Conservation (phyloP, 371 early-diverging fungal species). For the Thermomucor indicae-seudaticae region DNA sequence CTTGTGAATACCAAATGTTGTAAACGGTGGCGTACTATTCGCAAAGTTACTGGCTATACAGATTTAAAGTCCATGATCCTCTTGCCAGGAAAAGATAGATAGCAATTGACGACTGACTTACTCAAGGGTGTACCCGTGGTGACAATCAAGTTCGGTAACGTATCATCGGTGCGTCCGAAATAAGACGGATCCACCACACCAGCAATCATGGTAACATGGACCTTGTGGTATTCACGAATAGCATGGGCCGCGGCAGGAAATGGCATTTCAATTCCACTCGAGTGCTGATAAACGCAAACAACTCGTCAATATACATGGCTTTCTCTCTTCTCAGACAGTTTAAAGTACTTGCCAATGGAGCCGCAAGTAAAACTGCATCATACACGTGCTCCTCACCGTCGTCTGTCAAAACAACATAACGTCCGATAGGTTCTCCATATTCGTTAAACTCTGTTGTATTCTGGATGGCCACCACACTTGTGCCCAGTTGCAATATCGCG, state of each 20-base stretch:
- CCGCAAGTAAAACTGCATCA: slow-evolving; percentile 55
- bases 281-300: slow-evolving; percentile 1
- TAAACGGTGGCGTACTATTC: slow-evolving; percentile 36
- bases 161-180: slow-evolving; percentile 36
- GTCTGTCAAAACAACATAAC: slow-evolving; percentile 35
- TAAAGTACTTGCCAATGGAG: slow-evolving; percentile 42
- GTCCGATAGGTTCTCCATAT: slow-evolving; percentile 7
- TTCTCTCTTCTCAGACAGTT: not conserved
- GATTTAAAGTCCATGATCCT: no score
- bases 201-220: slow-evolving; percentile 64
- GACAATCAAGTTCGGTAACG: slow-evolving; percentile 51
- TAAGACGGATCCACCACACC: slow-evolving; percentile 52
- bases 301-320: not conserved
- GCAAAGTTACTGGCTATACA: slow-evolving; percentile 21
- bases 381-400: slow-evolving; percentile 39
- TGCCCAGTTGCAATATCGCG: slow-evolving; percentile 45
- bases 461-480: slow-evolving; percentile 29
- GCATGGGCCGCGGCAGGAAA: slow-evolving; percentile 11
- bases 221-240: slow-evolving; percentile 40
- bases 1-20: slow-evolving; percentile 43
- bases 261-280: slow-evolving; percentile 14
- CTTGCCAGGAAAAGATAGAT: no score
- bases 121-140: slow-evolving; percentile 41
- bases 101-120: no score
- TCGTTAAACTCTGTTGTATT: slow-evolving; percentile 32